These are phyloP conservation scores for Tympanopsis confertula DNA, from an alignment of 2,329 filamentous ascomycete genomes.

Conservation along the genomic window DNA sequence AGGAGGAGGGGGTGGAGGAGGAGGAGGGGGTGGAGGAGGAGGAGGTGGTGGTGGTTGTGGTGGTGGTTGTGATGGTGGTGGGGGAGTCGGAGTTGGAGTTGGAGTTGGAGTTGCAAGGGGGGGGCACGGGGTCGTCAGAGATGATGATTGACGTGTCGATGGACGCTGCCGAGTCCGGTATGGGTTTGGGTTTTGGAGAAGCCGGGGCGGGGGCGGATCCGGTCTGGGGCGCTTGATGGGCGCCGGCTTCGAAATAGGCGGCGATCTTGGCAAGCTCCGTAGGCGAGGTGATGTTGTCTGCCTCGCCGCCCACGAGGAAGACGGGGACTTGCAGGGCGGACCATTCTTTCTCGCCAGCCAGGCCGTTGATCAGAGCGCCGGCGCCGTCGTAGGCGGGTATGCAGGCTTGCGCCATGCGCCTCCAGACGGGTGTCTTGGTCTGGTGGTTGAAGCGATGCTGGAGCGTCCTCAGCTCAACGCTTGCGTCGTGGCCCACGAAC, in stretches of 20 bases:
- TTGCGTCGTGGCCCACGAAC: constrained; percentile 60
- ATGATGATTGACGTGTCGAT: constrained; percentile 21
- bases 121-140: constrained; percentile 12
- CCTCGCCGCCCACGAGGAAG: constrained; percentile 66
- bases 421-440: constrained; percentile 71
- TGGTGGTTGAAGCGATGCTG: constrained; percentile 72
- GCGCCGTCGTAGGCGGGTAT: constrained; percentile 44
- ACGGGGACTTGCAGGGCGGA: constrained; percentile 60
- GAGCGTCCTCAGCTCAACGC: constrained; percentile 51
- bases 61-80: constrained; percentile 22
- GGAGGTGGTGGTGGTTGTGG: constrained; percentile 16
- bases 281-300: constrained; percentile 66
- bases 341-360: constrained; percentile 66
- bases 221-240: constrained; percentile 2
- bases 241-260: constrained; percentile 3
- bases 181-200: constrained; percentile 15
- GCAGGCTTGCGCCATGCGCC: constrained; percentile 65
- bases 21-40: constrained; percentile 15
- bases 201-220: constrained; percentile 7
- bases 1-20: constrained; percentile 23
- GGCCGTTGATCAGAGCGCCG: constrained; percentile 42
- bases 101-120: constrained; percentile 23
- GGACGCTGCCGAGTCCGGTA: constrained; percentile 37
- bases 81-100: constrained; percentile 25
- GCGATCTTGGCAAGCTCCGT: constrained; percentile 59